These are phyloP conservation scores for Aspergillus sergii DNA, from an alignment of 2,329 filamentous ascomycete genomes.

Conservation along the genomic window DNA sequence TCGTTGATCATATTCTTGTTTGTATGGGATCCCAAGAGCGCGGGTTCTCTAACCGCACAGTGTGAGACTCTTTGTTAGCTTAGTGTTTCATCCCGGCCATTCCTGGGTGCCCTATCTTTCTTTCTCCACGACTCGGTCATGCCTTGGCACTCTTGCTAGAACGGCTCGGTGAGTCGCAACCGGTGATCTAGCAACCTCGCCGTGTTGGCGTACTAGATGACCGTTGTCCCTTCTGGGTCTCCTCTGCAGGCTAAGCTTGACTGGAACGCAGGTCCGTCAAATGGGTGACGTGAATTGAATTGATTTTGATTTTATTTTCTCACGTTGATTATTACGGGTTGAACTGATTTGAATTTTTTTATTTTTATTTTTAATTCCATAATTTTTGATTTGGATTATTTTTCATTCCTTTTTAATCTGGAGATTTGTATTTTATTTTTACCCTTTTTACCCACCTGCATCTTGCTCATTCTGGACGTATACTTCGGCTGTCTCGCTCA, in stretches of 20 bases:
- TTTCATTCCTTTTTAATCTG: not conserved
- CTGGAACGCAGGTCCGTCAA: conserved; percentile 27
- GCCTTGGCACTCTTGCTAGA: conserved; percentile 23
- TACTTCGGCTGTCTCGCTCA: conserved; percentile 17
- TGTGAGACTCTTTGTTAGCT: conserved; percentile 19
- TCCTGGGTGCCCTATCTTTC: conserved; percentile 15
- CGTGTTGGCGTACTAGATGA: conserved; percentile 13
- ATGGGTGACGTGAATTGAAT: conserved; percentile 18
- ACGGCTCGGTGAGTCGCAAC: conserved; percentile 22
- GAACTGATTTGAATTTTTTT: not conserved
- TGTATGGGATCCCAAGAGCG: conserved; percentile 18
- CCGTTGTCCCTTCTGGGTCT: conserved; percentile 14
- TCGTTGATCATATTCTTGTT: conserved; percentile 16
- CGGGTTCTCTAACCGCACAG: conserved; percentile 13
- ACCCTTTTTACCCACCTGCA: conserved; percentile 22
- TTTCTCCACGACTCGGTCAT: conserved; percentile 20
- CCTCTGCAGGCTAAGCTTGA: conserved; percentile 29
- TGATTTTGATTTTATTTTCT: not conserved
- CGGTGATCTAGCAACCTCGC: conserved; percentile 17
- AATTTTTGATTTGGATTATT: not conserved
- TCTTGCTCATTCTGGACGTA: conserved; percentile 21
- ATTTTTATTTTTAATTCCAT: not conserved
- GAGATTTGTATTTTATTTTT: conserved; percentile 6
- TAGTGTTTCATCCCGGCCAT: conserved; percentile 23
- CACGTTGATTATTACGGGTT: not conserved